Evolutionary conservation across 805 yeast species (phyloP).

Genomic region (Suhomyces canberraensis): DNA sequence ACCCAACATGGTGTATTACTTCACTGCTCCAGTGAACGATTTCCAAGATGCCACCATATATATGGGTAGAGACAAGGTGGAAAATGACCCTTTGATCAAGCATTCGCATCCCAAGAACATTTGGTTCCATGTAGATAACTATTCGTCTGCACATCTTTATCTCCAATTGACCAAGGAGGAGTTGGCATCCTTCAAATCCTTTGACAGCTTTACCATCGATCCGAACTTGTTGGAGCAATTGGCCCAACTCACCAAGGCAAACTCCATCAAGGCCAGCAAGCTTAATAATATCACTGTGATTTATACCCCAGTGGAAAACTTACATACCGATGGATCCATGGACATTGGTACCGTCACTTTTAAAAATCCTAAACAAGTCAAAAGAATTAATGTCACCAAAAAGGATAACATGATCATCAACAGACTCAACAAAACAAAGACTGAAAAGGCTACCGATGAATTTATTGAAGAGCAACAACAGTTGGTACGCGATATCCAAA

Average conservation of each 20-base stretch:
- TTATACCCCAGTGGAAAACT: constrained; percentile 71
- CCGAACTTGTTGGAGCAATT: constrained; percentile 45
- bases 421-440: constrained; percentile 60
- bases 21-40: constrained; percentile 16
- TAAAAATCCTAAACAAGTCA: constrained; percentile 53
- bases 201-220: constrained; percentile 41
- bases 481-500: constrained; percentile 31
- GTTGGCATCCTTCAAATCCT: constrained; percentile 34
- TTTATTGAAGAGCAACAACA: constrained; percentile 33
- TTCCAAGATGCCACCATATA: constrained; percentile 35
- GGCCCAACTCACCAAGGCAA: constrained; percentile 73
- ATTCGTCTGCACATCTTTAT: constrained; percentile 76
- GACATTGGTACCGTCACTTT: constrained; percentile 78
- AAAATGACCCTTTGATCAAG: constrained; percentile 53
- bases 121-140: constrained; percentile 81
- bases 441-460: constrained; percentile 49
- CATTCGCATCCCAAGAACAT: constrained; percentile 63
- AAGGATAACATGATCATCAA: constrained; percentile 61
- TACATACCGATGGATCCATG: constrained; percentile 67
- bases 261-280: constrained; percentile 74
- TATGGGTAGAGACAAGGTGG: constrained; percentile 74
- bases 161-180: constrained; percentile 51
- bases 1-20: constrained; percentile 29
- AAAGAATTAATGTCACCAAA: constrained; percentile 49
- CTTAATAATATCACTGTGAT: constrained; percentile 62